Evolutionary conservation across 352 stramenopile species (phyloP), one percentile per base, ranked within the genome.

Genomic region (Globisporangium nodosum): DNA sequence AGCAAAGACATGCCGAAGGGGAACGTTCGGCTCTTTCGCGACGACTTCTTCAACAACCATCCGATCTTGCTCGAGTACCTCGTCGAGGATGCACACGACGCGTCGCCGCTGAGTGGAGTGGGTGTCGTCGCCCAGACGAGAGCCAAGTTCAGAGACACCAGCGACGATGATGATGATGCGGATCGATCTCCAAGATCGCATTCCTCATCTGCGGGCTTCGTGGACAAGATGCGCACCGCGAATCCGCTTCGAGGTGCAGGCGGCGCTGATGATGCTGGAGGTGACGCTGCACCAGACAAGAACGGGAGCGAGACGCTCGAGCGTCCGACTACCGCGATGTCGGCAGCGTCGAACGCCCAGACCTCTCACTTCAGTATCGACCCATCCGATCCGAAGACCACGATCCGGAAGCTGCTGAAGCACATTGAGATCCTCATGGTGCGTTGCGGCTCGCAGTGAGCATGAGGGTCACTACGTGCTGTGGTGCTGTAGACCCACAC

Each of bases 21-120:
- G 40, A 87, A 89, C 37, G 84, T 92, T 18, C 84, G 83, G 8
- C 68, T 94, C 43, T 94, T 94, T 53, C 84, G 81, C 16, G 84
- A 94, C 60, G 81, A 94, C 43, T 94, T 90, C 40, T 63, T 94
- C 51, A 94, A 94, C 58, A 94, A 87, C 59, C 74, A 91, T 51
- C 71, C 84, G 1, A 94, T 94, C 49, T 43, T 94, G 51, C 66
- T 94, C 33, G 84, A 92, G 60, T 94, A 94, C 63, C 69, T 94
- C 43, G 80, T 72, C 9, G 65, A 88, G 39, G 73, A 78, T 39
- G 58, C 68, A 35, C 64, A 74, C 0, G 42, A 59, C 43, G 47
- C 52, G 1, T 54, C 65, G 20, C 13, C 49, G 15, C 24, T 66
- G 37, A 60, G 66, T 16, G 24, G 53, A 6, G 47, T 63, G 12